A percentile compares a stretch with the other conserved stretches of the same genome.
phyloP scores from a whole-genome alignment of 441 rosid species.

The Populus tomentosa region DNA sequence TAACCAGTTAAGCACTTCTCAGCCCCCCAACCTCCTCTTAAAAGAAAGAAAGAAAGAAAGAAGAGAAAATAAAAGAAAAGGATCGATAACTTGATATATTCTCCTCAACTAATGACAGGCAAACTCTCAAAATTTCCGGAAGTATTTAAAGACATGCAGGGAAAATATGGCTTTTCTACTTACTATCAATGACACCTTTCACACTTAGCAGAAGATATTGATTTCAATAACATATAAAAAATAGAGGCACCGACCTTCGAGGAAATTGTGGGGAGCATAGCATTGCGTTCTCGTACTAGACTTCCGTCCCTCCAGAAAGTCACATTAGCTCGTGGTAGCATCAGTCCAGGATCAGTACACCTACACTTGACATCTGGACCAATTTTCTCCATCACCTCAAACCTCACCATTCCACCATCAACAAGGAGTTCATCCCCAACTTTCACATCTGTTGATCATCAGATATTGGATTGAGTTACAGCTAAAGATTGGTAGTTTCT shows the following conservation, averaged over 20 bases:
- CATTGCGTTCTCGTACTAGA: conserved; percentile 83
- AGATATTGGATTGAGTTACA: background rate
- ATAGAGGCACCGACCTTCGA: conserved; percentile 53
- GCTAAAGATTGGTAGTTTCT: background rate
- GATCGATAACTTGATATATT: background rate
- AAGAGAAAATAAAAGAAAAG: background rate
- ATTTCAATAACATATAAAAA: background rate
- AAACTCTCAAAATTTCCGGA: background rate
- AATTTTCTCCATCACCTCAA: conserved; percentile 91
- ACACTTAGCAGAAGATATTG: background rate
- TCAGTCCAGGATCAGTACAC: conserved; percentile 91
- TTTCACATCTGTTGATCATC: conserved; percentile 53
- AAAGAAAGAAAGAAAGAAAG: background rate
- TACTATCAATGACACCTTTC: background rate
- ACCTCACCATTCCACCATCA: conserved; percentile 99
- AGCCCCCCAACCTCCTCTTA: background rate
- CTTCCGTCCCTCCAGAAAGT: conserved; percentile 96
- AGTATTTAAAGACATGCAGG: background rate
- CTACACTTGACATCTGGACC: conserved; percentile 91
- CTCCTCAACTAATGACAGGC: background rate
- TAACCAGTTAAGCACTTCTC: background rate
- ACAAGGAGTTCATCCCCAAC: conserved; percentile 92
- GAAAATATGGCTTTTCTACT: background rate
- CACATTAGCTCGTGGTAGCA: conserved; percentile 93
- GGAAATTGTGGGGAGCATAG: conserved; percentile 96